Base-by-base conservation (phyloP, 768 basidiomycete genomes). In the Macrolepiota albuminosa region DNA sequence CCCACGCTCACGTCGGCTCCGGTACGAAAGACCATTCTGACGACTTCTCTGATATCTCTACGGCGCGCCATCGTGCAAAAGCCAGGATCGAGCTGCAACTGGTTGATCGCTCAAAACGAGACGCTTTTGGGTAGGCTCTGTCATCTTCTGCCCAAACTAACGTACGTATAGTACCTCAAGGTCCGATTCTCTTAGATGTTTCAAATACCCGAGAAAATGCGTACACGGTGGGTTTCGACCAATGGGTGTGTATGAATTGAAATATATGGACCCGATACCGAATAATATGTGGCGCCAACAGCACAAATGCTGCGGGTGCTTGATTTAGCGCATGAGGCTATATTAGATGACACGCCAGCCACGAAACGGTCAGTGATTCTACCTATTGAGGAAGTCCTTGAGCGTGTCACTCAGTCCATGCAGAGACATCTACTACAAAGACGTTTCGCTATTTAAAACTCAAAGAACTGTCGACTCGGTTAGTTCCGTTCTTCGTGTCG, bases 361-460 rank as follows among this genome's bases (percentile, higher is more conserved):
- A 90, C 89, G 14, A 90, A 91, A 73, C 74, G 88, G 86, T 85
- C 10, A 24, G 61, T 31, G n/a, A 31, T 46, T 21, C 6, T 42
- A 2, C 21, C 24, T 5, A 57, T 58, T 56, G 56, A 59, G 61
- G 64, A 57, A 49, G 42, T 63, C 11, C 46, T 29, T 26, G 18
- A n/a, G 43, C 33, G 31, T 26, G 10, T 50, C 26, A 48, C 1
- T 31, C 26, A 21, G 13, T 36, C 0, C 5, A 37, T 51, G 1
- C 59, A 94, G 95, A 14, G 94, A 96, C 71, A 81, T 96, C 16
- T 98, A 83, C 72, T 98, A 98, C 73, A 85, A 85, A 63, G 92
- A 96, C 59, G 88, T 93, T 1, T 63, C 71, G 0, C 74, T 97
- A 6, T 98, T 96, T 74, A 84, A 79, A 61, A 82, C 76, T 7